phyloP scores from a whole-genome alignment of 2,329 filamentous ascomycete genomes.

The Pseudonectria foliicola region DNA sequence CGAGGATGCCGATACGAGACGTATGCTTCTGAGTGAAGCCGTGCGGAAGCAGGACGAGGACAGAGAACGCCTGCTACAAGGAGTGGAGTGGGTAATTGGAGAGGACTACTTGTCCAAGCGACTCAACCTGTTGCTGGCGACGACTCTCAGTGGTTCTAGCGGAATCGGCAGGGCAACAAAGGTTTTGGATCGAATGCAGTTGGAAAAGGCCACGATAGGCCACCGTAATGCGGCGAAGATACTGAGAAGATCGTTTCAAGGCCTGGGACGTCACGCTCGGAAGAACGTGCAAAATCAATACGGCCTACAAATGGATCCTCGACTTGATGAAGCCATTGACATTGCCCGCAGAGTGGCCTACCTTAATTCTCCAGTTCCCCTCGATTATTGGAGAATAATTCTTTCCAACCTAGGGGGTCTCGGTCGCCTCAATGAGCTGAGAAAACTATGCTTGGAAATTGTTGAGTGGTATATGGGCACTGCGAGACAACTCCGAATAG shows the following conservation, averaged over 20 bases:
- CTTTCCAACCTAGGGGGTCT: slow-evolving; percentile 37
- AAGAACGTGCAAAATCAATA: slow-evolving; percentile 5
- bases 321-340: slow-evolving; percentile 26
- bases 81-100: slow-evolving; percentile 28
- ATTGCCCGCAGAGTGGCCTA: slow-evolving; percentile 21
- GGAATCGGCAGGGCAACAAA: slow-evolving; percentile 17
- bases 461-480: slow-evolving; percentile 30
- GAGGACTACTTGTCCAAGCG: slow-evolving; percentile 12
- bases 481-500: slow-evolving; percentile 26
- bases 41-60: slow-evolving; percentile 28
- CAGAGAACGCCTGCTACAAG: slow-evolving; percentile 37
- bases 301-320: slow-evolving; percentile 11
- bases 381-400: slow-evolving; percentile 35
- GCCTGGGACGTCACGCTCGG: slow-evolving; percentile 22
- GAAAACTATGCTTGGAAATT: slow-evolving; percentile 36
- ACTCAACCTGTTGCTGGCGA: slow-evolving; percentile 17
- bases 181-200: slow-evolving; percentile 28
- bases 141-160: slow-evolving; percentile 2
- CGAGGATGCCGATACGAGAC: slow-evolving; percentile 36
- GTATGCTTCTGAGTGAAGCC: slow-evolving; percentile 30
- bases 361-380: slow-evolving; percentile 29
- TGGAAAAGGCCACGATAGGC: slow-evolving; percentile 14
- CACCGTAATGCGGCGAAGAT: slow-evolving; percentile 3
- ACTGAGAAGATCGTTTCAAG: slow-evolving; percentile 19
- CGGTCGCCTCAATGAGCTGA: slow-evolving; percentile 38